Base-by-base conservation (phyloP, 257 asterid species). In the Solanum acaule region DNA sequence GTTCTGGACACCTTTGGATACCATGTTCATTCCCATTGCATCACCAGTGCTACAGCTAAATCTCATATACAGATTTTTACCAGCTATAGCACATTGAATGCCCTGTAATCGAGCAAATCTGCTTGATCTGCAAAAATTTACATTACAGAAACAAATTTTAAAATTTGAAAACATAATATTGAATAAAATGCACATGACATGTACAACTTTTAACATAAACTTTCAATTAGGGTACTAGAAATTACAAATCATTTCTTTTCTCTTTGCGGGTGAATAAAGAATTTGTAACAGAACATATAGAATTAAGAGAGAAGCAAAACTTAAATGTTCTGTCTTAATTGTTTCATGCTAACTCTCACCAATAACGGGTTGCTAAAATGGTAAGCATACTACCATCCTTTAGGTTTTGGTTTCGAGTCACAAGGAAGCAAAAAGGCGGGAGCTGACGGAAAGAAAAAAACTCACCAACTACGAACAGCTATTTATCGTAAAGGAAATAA, bases 21-120 rank as follows among this genome's bases (percentile, higher is more conserved):
- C 94, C 95, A 93, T 93, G 83, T 93, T 93, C 94, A 92, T 93
- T 59, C 95, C 95, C 95, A 93, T 93, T 46, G 95, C 95, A 89
- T 93, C 95, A 71, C 94, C 95, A n/a, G 95, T 93, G 88, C 93
- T 86, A 86, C 95, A 93, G 44, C 59, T 81, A 84, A 93, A 93
- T 87, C 95, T 92, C 87, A 93, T 90, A 86, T 89, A 93, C 31
- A 93, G 34, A 86, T 93, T 93, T 87, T 92, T 93, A 86, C 95
- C 95, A 13, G 95, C 95, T 29, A 93, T 88, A 76, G 94, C 93
- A 87, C 94, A 93, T 22, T 86, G 90, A 70, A 93, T 87, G 22
- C 91, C 61, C 85, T 93, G 95, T 23, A 93, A 82, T 90, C 90
- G 92, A 10, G 87, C 95, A 59, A 92, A 93, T 89, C 95, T 87